Percentiles rank a stretch among this genome's conserved stretches.
phyloP scores from a whole-genome alignment of 2,329 filamentous ascomycete species.

The Colletotrichum liriopes region DNA sequence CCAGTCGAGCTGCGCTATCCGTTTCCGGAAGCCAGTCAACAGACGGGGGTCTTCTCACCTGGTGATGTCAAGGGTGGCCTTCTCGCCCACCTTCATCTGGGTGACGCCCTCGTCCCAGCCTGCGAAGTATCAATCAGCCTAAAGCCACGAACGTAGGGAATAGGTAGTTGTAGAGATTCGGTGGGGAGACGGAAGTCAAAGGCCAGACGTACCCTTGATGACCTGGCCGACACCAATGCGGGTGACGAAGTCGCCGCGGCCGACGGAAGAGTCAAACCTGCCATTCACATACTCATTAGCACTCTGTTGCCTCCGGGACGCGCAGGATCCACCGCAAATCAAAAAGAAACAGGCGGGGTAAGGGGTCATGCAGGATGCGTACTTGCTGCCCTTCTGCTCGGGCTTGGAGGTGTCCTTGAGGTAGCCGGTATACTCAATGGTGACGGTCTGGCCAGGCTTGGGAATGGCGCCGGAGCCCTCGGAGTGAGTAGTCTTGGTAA shows the following conservation, averaged over 20 bases:
- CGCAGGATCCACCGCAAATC: background rate
- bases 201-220: constrained; percentile 79
- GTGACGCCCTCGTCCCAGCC: constrained; percentile 90
- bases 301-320: too few relatives aligned
- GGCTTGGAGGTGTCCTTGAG: constrained; percentile 77
- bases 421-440: constrained; percentile 93
- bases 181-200: background rate
- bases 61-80: constrained; percentile 86
- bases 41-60: constrained; percentile 65
- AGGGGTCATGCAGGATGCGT: constrained; percentile 44
- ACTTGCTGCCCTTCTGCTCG: constrained; percentile 81
- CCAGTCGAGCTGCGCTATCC: too few relatives aligned
- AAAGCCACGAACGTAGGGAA: background rate
- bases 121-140: constrained; percentile 53
- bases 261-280: constrained; percentile 92
- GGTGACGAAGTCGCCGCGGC: constrained; percentile 82
- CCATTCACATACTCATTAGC: constrained; percentile 44
- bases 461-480: constrained; percentile 77
- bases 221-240: constrained; percentile 87
- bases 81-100: constrained; percentile 92
- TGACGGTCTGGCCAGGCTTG: constrained; percentile 78
- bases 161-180: background rate
- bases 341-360: constrained; percentile 18
- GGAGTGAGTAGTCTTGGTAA: constrained; percentile 76
- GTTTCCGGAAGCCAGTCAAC: background rate